Evolutionary conservation across 2,329 filamentous ascomycete genomes (phyloP).

Genomic region (Aureobasidium sp.): DNA sequence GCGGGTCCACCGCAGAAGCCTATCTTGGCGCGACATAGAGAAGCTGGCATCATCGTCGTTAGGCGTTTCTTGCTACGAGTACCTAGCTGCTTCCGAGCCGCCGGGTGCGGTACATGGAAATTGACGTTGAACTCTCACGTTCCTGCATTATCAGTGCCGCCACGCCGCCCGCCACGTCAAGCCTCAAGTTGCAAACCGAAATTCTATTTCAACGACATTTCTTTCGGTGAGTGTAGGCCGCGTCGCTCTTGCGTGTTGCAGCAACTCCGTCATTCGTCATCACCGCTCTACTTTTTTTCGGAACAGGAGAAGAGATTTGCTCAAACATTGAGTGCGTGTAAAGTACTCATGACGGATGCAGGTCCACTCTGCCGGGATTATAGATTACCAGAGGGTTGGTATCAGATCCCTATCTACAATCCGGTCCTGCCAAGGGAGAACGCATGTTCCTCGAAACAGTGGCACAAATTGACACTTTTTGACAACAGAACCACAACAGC

Average conservation of each 20-base stretch:
- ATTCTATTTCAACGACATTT: constrained; percentile 10
- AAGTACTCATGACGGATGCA: not conserved
- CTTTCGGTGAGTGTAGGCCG: not conserved
- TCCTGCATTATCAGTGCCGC: constrained; percentile 11
- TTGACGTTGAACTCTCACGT: constrained; percentile 3
- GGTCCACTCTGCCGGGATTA: not conserved
- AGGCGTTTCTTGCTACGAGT: not conserved
- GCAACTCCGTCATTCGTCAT: not conserved
- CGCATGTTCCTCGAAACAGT: not conserved
- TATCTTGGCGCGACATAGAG: not conserved
- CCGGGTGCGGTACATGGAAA: not conserved
- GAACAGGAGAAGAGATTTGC: not conserved
- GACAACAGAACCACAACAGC: not conserved
- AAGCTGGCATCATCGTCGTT: constrained; percentile 5
- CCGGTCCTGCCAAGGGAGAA: constrained; percentile 2
- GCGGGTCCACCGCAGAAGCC: constrained; percentile 2
- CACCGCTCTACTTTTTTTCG: not conserved
- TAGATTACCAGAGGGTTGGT: not conserved
- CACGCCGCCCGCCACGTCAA: constrained; percentile 11
- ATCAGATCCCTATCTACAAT: not conserved
- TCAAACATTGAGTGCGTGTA: not conserved
- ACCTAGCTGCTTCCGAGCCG: not conserved
- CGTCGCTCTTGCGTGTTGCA: not conserved
- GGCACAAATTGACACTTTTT: constrained; percentile 6
- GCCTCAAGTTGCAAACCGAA: not conserved